Evolutionary conservation across 108 stramenopile genomes (phyloP).

Genomic region (Discostella stelligeroides): DNA sequence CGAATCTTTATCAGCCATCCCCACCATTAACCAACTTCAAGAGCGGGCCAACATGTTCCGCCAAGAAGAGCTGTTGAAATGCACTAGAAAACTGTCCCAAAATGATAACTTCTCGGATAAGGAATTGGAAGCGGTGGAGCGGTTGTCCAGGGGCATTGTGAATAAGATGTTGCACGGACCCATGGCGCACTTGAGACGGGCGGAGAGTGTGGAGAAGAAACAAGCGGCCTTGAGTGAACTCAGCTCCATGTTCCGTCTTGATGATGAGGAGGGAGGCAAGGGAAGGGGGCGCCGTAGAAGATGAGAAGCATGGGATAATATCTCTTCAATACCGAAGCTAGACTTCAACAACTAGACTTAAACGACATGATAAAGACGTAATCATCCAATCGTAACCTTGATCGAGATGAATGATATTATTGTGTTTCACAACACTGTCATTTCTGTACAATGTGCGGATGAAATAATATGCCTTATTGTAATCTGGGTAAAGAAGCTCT

Average conservation of each 20-base stretch:
- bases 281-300: conserved; percentile 45
- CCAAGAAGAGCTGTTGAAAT: conserved; percentile 90
- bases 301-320: conserved; percentile 2
- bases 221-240: conserved; percentile 85
- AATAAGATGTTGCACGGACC: conserved; percentile 98
- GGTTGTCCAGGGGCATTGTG: conserved; percentile 94
- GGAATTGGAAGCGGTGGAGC: conserved; percentile 95
- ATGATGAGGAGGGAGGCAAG: conserved; percentile 61
- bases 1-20: conserved; percentile 93
- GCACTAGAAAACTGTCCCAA: conserved; percentile 82
- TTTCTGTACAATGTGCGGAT: too few species aligned
- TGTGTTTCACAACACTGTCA: too few species aligned
- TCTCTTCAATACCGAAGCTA: not conserved
- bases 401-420: too few species aligned
- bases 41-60: conserved; percentile 94
- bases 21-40: conserved; percentile 95
- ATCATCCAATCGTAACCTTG: too few species aligned
- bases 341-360: too few species aligned
- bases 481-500: too few species aligned
- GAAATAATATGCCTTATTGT: too few species aligned
- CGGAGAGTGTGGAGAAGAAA: conserved; percentile 88
- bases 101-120: conserved; percentile 85
- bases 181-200: conserved; percentile 92
- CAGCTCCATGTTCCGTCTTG: conserved; percentile 93
- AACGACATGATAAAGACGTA: not conserved